phyloP scores from a whole-genome alignment of 306 rosid genomes.

The Pyrus communis region DNA sequence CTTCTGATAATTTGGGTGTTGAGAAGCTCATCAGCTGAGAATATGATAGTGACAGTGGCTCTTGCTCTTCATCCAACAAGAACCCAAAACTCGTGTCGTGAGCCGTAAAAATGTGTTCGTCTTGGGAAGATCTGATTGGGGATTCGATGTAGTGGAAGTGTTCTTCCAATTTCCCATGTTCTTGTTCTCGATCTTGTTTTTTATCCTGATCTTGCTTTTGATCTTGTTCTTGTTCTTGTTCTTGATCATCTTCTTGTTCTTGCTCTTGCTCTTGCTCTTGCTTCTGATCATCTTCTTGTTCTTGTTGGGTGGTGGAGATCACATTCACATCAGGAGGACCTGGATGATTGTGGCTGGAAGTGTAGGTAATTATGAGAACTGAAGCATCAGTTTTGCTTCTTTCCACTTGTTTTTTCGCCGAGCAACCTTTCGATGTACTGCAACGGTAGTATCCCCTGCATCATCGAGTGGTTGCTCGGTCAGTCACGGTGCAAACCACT shows the following conservation, averaged over 20 bases:
- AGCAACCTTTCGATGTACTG: conserved; percentile 86
- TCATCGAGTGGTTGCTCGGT: neutral
- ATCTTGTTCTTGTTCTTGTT: conserved; percentile 5
- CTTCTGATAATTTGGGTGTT: conserved; percentile 38
- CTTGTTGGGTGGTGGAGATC: conserved; percentile 9
- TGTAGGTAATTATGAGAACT: conserved; percentile 72
- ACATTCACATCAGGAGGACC: conserved; percentile 30
- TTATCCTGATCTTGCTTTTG: conserved; percentile 22
- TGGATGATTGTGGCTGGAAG: conserved; percentile 76
- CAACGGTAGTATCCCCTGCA: conserved; percentile 83
- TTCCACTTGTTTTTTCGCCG: conserved; percentile 94
- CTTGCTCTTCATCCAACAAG: conserved; percentile 40
- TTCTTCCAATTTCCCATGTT: conserved; percentile 6
- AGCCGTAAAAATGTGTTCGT: conserved; percentile 38
- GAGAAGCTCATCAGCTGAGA: conserved; percentile 31
- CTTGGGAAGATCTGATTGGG: conserved; percentile 32
- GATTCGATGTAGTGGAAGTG: conserved; percentile 45
- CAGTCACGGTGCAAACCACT: neutral
- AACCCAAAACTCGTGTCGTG: neutral
- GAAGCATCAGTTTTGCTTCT: conserved; percentile 85
- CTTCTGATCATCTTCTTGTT: neutral
- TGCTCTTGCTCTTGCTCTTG: conserved; percentile 27
- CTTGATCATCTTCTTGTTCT: conserved; percentile 4
- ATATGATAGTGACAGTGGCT: conserved; percentile 17
- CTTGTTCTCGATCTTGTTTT: conserved; percentile 7